phyloP scores from a whole-genome alignment of 202 grass and related monocot species.

The Panicum hallii region DNA sequence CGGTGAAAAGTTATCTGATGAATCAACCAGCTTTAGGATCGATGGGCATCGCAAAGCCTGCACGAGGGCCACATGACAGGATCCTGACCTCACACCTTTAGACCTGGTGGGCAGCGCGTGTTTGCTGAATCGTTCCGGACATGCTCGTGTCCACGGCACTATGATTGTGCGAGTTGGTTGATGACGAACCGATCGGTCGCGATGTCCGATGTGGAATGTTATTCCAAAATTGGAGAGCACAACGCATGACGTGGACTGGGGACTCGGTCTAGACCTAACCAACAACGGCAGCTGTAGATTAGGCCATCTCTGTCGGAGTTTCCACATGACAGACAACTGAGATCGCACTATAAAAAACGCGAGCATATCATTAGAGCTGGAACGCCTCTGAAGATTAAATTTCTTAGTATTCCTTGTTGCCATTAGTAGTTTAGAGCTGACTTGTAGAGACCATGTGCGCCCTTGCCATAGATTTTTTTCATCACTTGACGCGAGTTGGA shows the following conservation, averaged over 20 bases:
- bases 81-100: background rate
- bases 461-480: background rate
- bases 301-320: background rate
- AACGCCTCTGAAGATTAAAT: conserved; percentile 17
- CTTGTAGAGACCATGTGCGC: conserved; percentile 34
- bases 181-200: background rate
- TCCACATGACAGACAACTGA: conserved; percentile 41
- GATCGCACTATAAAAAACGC: conserved; percentile 11
- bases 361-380: conserved; percentile 28
- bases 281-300: conserved; percentile 20
- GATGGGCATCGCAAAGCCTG: background rate
- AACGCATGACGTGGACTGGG: background rate
- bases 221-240: background rate
- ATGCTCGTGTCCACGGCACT: background rate
- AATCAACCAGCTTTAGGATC: conserved; percentile 17
- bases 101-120: background rate
- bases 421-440: conserved; percentile 25
- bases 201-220: background rate
- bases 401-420: background rate
- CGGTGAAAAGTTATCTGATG: background rate
- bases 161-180: background rate
- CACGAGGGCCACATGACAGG: background rate
- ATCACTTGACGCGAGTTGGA: conserved; percentile 17
- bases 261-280: conserved; percentile 36
- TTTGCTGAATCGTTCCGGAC: background rate